These are phyloP conservation scores for Cryptosporidium muris DNA, from an alignment of 169 alveolate species.

Conservation along the genomic window DNA sequence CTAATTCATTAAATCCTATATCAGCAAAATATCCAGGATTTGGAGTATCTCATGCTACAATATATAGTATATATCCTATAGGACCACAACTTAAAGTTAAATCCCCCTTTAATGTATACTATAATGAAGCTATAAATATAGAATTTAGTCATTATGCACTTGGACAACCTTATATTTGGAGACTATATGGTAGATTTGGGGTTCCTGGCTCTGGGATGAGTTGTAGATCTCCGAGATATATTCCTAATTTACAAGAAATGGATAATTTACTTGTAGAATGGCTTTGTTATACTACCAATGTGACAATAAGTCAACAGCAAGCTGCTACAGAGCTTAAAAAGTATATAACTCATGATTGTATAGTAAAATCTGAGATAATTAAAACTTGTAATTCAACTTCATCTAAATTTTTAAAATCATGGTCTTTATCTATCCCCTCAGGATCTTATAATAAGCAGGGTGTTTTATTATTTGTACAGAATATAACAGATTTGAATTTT, in stretches of 20 bases:
- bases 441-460: slow-evolving; percentile 32
- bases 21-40: slow-evolving; percentile 53
- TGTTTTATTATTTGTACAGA: slow-evolving; percentile 47
- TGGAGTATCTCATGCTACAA: slow-evolving; percentile 56
- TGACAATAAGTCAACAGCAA: slow-evolving; percentile 44
- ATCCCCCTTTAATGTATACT: slow-evolving; percentile 53
- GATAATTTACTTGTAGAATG: slow-evolving; percentile 29
- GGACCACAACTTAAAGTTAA: slow-evolving; percentile 62
- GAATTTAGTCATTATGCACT: slow-evolving; percentile 36
- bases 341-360: slow-evolving; percentile 27
- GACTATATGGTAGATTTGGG: slow-evolving; percentile 54
- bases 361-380: background rate
- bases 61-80: slow-evolving; percentile 9
- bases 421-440: slow-evolving; percentile 39
- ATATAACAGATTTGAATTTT: slow-evolving; percentile 47
- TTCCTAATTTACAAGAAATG: slow-evolving; percentile 39
- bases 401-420: slow-evolving; percentile 1
- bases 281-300: slow-evolving; percentile 54
- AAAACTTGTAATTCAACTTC: slow-evolving; percentile 16
- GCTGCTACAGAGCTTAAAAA: slow-evolving; percentile 59
- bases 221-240: slow-evolving; percentile 69
- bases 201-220: slow-evolving; percentile 55
- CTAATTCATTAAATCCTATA: slow-evolving; percentile 15
- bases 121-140: slow-evolving; percentile 25
- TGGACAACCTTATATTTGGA: slow-evolving; percentile 44